phyloP scores from a whole-genome alignment of 805 yeast species.

The Maudiozyma serrabonitensis region DNA sequence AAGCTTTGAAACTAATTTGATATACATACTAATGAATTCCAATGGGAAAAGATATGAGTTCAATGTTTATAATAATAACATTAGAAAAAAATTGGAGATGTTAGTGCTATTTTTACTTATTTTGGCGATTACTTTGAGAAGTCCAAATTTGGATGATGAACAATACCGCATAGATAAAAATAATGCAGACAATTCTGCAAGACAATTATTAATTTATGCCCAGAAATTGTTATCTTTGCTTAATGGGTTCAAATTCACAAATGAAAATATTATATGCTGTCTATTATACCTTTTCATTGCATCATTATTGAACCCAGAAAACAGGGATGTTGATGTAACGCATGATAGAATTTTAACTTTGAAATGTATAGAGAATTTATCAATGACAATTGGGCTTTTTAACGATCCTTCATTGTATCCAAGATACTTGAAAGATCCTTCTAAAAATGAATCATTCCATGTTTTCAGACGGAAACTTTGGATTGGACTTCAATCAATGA shows the following conservation, averaged over 20 bases:
- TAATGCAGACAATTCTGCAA: slow-evolving; percentile 4
- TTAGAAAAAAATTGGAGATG: slow-evolving; percentile 5
- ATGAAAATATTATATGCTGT: slow-evolving; percentile 10
- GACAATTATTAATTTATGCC: slow-evolving; percentile 5
- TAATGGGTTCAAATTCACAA: slow-evolving; percentile 10
- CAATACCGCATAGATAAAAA: background rate
- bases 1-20: slow-evolving; percentile 5
- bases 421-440: slow-evolving; percentile 3
- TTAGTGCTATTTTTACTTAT: slow-evolving; percentile 6
- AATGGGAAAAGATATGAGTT: slow-evolving; percentile 4
- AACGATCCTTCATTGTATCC: slow-evolving; percentile 8
- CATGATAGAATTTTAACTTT: slow-evolving; percentile 7
- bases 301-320: slow-evolving; percentile 9
- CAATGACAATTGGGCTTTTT: slow-evolving; percentile 9
- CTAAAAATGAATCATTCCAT: background rate
- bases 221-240: slow-evolving; percentile 9
- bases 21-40: background rate
- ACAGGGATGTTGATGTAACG: slow-evolving; percentile 3
- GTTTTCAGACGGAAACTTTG: slow-evolving; percentile 10
- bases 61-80: slow-evolving; percentile 2
- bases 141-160: slow-evolving; percentile 1
- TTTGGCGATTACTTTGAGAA: slow-evolving; percentile 4
- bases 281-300: slow-evolving; percentile 8
- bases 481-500: slow-evolving; percentile 14
- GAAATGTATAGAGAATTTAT: slow-evolving; percentile 4